These are phyloP conservation scores for Schizosaccharomyces versatilis DNA, from an alignment of 1,139 yeast genomes.

Conservation along the genomic window DNA sequence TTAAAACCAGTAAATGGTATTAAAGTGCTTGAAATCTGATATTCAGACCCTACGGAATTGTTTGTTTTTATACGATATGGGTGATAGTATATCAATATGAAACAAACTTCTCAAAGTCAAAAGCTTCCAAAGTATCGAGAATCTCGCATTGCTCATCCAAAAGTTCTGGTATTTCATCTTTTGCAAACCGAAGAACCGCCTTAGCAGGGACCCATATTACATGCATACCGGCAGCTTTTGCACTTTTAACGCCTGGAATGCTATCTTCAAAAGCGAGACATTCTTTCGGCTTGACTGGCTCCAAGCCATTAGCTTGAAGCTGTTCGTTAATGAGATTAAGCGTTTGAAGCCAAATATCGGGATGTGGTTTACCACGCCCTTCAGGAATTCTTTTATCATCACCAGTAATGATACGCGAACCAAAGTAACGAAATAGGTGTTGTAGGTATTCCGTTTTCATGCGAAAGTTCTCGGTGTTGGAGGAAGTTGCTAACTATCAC, in stretches of 20 bases:
- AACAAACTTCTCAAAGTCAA: conserved; percentile 1
- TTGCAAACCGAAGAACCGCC: not conserved
- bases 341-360: conserved; percentile 79
- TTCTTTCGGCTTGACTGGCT: conserved; percentile 40
- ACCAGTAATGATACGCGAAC: conserved; percentile 52
- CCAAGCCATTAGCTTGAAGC: conserved; percentile 17
- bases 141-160: not conserved
- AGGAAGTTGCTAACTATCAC: conserved; percentile 43
- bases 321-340: conserved; percentile 38
- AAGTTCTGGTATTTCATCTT: not conserved
- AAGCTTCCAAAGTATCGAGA: not conserved
- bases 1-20: no score
- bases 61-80: not conserved
- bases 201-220: conserved; percentile 86
- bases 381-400: conserved; percentile 62
- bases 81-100: no score
- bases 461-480: conserved; percentile 35
- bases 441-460: conserved; percentile 46
- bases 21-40: no score
- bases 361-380: conserved; percentile 81
- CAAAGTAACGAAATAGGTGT: conserved; percentile 37
- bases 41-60: no score
- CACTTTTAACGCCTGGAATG: conserved; percentile 68
- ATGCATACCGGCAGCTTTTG: conserved; percentile 55
- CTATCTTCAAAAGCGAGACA: conserved; percentile 89